Evolutionary conservation across 306 rosid genomes (phyloP).

Genomic region (Mimosa bimucronata): DNA sequence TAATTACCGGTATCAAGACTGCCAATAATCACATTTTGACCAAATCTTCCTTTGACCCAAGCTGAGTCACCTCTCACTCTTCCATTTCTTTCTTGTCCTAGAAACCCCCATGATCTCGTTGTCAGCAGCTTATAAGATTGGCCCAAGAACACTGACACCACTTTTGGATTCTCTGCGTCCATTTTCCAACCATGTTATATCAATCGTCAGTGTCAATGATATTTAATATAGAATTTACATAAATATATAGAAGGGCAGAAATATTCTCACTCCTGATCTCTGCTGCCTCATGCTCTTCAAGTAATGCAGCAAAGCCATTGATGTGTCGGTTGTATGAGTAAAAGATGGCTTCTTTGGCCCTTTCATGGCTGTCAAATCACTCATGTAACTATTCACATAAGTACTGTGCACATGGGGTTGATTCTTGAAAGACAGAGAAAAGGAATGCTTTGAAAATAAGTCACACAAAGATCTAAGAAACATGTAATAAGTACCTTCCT

Average conservation of each 20-base stretch:
- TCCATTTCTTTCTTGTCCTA: neutral
- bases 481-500: slow-evolving; percentile 33
- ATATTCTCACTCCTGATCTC: slow-evolving; percentile 55
- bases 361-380: slow-evolving; percentile 42
- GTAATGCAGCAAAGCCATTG: slow-evolving; percentile 74
- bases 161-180: slow-evolving; percentile 42
- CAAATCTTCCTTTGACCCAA: neutral
- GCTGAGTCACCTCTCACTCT: neutral
- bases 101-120: neutral
- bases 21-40: neutral
- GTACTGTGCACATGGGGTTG: neutral
- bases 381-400: neutral
- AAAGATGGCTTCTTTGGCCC: slow-evolving; percentile 44
- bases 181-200: neutral
- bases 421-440: neutral
- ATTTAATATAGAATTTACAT: neutral
- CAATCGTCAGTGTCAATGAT: neutral
- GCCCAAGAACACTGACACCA: slow-evolving; percentile 45
- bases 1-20: neutral
- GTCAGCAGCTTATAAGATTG: neutral
- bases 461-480: too few relatives aligned
- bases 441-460: too few relatives aligned
- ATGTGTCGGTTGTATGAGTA: slow-evolving; percentile 65
- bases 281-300: slow-evolving; percentile 53
- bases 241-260: neutral